phyloP scores from a whole-genome alignment of 1,284 basidiomycete genomes.

The Pholiota adiposa region DNA sequence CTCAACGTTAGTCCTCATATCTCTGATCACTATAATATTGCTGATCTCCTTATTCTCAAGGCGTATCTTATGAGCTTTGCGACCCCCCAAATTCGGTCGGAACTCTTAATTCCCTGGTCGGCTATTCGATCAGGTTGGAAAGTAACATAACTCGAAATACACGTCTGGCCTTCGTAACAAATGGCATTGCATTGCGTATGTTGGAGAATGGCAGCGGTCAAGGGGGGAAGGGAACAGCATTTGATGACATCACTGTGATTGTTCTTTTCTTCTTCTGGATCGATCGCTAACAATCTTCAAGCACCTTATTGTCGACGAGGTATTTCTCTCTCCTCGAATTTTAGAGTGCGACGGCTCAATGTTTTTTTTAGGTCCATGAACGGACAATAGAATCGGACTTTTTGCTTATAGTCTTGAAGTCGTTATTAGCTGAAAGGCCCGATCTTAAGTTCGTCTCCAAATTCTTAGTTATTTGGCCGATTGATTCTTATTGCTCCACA shows the following conservation, averaged over 20 bases:
- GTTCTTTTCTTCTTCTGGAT: conserved; percentile 1
- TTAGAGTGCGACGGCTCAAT: conserved; percentile 13
- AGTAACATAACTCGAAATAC: conserved; percentile 86
- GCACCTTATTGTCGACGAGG: conserved; percentile 91
- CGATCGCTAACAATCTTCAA: conserved; percentile 29
- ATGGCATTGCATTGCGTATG: conserved; percentile 98
- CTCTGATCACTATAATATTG: background rate
- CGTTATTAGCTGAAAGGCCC: conserved; percentile 78
- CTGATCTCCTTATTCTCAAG: conserved; percentile 26
- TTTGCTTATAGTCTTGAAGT: conserved; percentile 92
- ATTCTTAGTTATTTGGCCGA: background rate
- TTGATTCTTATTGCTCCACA: conserved; percentile 32
- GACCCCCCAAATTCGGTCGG: conserved; percentile 86
- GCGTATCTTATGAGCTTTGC: conserved; percentile 91
- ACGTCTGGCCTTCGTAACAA: conserved; percentile 85
- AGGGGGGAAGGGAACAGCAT: conserved; percentile 73
- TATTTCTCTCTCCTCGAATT: conserved; percentile 34
- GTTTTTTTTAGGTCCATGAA: conserved; percentile 80
- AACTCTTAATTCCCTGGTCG: conserved; percentile 81
- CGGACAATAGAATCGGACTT: conserved; percentile 98
- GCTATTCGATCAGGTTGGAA: conserved; percentile 95
- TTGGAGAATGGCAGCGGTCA: conserved; percentile 79
- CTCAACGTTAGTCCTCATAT: conserved; percentile 64
- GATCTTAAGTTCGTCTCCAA: conserved; percentile 72
- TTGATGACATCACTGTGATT: conserved; percentile 89